Base-by-base conservation (phyloP, 805 yeast genomes). In the Pichia heedii region DNA sequence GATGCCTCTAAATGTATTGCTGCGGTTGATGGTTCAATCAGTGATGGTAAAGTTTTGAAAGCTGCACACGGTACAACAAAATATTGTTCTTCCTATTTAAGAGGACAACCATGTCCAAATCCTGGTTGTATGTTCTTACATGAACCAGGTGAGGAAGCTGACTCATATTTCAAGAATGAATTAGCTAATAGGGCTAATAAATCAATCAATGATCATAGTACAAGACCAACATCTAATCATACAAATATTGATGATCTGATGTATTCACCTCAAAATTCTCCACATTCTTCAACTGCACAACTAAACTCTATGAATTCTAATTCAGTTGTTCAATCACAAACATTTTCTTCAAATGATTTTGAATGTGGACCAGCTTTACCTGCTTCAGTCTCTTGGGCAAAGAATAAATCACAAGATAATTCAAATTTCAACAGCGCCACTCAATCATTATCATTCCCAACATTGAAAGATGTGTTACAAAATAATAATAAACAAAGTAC, bases 111-210 rank as follows among this genome's bases (percentile, higher is more conserved):
- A 10, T 93, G 99, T 67, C 98, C 96, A 47, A 93, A 93, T 65
- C 97, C 97, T 49, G 87, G 88, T 58, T 93, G 99, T 73, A 93
- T 93, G 98, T 93, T 93, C 57, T 72, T 93, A 56, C 99, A 93
- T 62, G 98, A 93, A 65, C 98, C 98, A 7, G 98, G 99, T 46
- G 99, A 93, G 69, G 98, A 93, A 63, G 97, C 97, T 2, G 98
- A 93, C 56, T 84, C 95, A 11, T 90, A 85, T 66, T 86, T 95
- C 22, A 79, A 96, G 63, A 88, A 85, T 57, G 94, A 85, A 57
- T 70, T 85, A 55, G 79, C 88, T 55, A 76, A 76, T 74, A 57
- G 13, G 6, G 21, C 35, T 11, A 18, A 33, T 5, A 33, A 29
- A 5, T n/a, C 32, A 2, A 3, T 7, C 9, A n/a, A 22, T 22